phyloP scores from a whole-genome alignment of 2,329 filamentous ascomycete genomes.

The Colletotrichum sp. region DNA sequence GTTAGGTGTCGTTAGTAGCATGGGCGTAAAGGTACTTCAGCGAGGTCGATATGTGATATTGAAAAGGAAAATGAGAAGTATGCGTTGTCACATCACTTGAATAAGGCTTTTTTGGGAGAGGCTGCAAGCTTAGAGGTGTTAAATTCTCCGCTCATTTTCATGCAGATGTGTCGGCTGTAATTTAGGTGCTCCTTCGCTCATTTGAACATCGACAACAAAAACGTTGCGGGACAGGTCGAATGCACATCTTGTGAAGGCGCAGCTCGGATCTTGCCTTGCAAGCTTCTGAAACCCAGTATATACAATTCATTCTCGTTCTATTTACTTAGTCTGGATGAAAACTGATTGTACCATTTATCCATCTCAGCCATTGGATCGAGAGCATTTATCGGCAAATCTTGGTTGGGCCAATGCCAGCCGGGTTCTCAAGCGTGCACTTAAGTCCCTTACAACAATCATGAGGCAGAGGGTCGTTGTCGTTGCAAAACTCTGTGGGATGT shows the following conservation, averaged over 20 bases:
- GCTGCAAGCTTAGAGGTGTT: too few species aligned
- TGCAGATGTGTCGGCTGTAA: too few species aligned
- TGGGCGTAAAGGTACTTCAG: neutral
- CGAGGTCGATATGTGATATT: neutral
- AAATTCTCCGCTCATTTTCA: too few species aligned
- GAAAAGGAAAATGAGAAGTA: neutral
- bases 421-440: neutral
- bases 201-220: too few species aligned
- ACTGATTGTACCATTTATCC: neutral
- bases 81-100: neutral
- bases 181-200: too few species aligned
- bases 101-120: neutral
- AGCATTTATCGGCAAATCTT: neutral
- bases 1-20: neutral
- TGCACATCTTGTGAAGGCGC: too few species aligned
- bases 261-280: neutral
- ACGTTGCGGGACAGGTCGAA: too few species aligned
- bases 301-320: neutral
- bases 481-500: neutral
- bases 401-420: neutral
- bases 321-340: neutral
- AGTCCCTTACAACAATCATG: neutral
- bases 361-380: neutral
- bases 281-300: neutral
- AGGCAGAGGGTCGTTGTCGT: neutral